These are phyloP conservation scores for Pestalotiopsis sp. DNA, from an alignment of 2,329 filamentous ascomycete genomes.

Conservation along the genomic window DNA sequence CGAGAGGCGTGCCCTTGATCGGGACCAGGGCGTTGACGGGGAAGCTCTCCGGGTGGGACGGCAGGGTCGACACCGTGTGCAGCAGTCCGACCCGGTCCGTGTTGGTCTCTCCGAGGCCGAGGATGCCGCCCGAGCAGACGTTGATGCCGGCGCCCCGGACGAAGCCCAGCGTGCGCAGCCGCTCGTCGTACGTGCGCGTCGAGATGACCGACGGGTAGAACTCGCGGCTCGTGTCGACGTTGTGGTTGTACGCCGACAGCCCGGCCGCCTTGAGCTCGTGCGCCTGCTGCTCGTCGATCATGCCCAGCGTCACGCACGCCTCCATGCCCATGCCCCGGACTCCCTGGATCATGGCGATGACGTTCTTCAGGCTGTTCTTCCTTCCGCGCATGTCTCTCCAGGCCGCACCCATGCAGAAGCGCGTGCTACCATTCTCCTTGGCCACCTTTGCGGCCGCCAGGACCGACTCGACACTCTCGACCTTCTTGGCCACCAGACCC, in stretches of 20 bases:
- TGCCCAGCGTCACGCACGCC: conserved; percentile 89
- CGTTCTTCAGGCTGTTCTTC: conserved; percentile 80
- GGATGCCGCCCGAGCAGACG: conserved; percentile 87
- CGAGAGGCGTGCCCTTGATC: conserved; percentile 86
- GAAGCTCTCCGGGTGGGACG: conserved; percentile 84
- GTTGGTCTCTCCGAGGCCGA: conserved; percentile 80
- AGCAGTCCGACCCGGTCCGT: conserved; percentile 82
- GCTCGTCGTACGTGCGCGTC: conserved; percentile 85
- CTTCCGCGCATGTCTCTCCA: conserved; percentile 94
- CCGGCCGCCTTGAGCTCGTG: conserved; percentile 82
- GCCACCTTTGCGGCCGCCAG: conserved; percentile 77
- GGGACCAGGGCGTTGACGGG: conserved; percentile 90
- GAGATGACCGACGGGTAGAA: conserved; percentile 87
- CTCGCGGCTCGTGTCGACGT: conserved; percentile 87
- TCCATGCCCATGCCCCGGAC: conserved; percentile 86
- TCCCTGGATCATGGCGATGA: conserved; percentile 83
- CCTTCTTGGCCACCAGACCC: conserved; percentile 77
- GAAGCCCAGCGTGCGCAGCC: conserved; percentile 75
- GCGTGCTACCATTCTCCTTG: conserved; percentile 81
- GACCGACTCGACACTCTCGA: conserved; percentile 79
- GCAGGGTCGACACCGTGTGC: conserved; percentile 79
- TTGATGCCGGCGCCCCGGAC: conserved; percentile 87
- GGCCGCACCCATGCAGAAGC: conserved; percentile 94
- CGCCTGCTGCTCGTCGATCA: conserved; percentile 84
- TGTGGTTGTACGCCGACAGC: conserved; percentile 92